Conservation (phyloP, 306 rosid species). For the Prunus padus region DNA sequence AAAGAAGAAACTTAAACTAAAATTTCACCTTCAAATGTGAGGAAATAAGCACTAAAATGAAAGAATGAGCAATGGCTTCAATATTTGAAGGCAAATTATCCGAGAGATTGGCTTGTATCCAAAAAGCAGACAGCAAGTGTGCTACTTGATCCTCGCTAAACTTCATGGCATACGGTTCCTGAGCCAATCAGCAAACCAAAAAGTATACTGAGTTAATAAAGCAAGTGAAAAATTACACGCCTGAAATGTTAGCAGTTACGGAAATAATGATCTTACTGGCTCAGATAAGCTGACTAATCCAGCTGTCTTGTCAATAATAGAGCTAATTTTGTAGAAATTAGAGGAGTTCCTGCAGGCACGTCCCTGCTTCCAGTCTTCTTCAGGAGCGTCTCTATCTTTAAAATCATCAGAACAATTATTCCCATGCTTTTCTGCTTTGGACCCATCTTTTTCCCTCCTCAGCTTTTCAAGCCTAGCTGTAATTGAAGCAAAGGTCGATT, state of each 20-base stretch:
- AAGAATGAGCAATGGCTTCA: conserved; percentile 84
- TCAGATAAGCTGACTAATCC: conserved; percentile 55
- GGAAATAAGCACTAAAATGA: conserved; percentile 57
- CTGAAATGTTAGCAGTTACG: conserved; percentile 8
- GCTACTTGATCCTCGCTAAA: conserved; percentile 86
- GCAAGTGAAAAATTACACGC: conserved; percentile 1
- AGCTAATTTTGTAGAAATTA: conserved; percentile 58
- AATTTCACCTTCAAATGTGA: conserved; percentile 69
- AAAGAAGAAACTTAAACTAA: neutral
- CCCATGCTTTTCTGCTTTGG: conserved; percentile 43
- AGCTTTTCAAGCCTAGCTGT: conserved; percentile 92
- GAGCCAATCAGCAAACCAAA: conserved; percentile 34
- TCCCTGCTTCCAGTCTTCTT: conserved; percentile 69
- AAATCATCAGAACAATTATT: conserved; percentile 39
- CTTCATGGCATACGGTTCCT: conserved; percentile 81
- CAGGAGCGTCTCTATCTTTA: conserved; percentile 47
- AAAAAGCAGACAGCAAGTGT: conserved; percentile 83
- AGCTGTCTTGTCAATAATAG: conserved; percentile 66
- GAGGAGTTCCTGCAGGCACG: conserved; percentile 60
- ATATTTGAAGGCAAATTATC: conserved; percentile 88
- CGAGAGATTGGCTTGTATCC: conserved; percentile 81
- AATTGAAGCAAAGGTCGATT: conserved; percentile 81
- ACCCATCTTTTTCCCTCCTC: conserved; percentile 63
- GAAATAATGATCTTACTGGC: conserved; percentile 41
- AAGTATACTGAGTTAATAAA: conserved; percentile 7